These are phyloP conservation scores for Plasmodium sp. DNA, from an alignment of 169 alveolate genomes.

Conservation along the genomic window DNA sequence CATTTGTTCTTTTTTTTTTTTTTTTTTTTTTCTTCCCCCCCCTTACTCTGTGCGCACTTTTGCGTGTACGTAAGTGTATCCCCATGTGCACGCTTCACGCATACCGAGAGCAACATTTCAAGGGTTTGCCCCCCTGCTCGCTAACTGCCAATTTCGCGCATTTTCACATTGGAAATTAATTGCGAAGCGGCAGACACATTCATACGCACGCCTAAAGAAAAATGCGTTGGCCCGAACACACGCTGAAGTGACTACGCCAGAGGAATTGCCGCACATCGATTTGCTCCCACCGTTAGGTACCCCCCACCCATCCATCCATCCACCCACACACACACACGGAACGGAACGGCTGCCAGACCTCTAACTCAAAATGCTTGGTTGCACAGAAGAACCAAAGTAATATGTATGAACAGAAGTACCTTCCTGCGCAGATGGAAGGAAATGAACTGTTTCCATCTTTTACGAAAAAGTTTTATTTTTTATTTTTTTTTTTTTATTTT, in stretches of 20 bases:
- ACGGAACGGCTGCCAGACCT: not conserved
- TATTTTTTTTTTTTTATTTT: too few relatives aligned
- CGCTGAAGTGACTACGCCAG: not conserved
- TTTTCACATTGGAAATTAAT: not conserved
- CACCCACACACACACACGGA: not conserved
- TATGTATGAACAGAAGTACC: not conserved
- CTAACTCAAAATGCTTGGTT: not conserved
- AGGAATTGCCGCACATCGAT: not conserved
- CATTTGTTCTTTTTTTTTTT: not conserved
- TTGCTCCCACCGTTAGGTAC: not conserved
- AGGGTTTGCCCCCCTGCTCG: not conserved
- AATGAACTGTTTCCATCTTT: conserved; percentile 30
- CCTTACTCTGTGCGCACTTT: not conserved
- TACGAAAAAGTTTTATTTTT: conserved; percentile 24
- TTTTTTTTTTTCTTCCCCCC: not conserved
- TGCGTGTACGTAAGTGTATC: not conserved
- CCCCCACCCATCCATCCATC: not conserved
- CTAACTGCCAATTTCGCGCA: not conserved
- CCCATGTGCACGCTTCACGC: not conserved
- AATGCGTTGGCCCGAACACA: not conserved
- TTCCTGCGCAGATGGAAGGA: conserved; percentile 1
- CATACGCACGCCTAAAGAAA: not conserved
- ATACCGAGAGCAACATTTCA: not conserved
- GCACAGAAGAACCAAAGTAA: conserved; percentile 3
- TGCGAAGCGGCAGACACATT: not conserved